A percentile compares a stretch with the other conserved stretches of the same genome.
Conservation (phyloP, 108 stramenopile genomes). For the Parietichytrium sp. region DNA sequence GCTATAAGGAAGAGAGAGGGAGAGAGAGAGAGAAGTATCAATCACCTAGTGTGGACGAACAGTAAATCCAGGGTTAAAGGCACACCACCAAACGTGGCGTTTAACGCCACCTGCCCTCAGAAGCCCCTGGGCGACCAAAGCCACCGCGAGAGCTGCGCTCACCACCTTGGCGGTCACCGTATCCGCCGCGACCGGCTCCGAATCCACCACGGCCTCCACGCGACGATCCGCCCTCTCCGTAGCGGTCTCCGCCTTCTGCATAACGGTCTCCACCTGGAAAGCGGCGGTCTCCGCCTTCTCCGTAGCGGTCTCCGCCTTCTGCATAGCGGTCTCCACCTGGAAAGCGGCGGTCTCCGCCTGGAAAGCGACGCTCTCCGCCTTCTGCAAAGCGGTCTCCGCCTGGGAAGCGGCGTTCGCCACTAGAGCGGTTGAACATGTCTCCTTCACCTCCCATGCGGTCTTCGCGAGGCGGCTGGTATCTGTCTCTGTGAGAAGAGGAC, state of each 20-base stretch:
- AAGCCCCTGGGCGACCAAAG: background rate
- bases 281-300: background rate
- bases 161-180: background rate
- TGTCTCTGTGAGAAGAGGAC: too few relatives aligned
- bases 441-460: too few relatives aligned
- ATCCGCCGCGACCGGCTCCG: background rate
- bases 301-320: background rate
- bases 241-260: too few relatives aligned
- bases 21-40: too few relatives aligned
- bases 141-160: background rate
- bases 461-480: too few relatives aligned
- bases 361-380: background rate
- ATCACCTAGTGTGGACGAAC: too few relatives aligned
- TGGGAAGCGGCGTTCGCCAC: background rate
- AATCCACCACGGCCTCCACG: background rate
- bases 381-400: slow-evolving; percentile 7
- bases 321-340: background rate
- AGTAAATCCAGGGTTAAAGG: too few relatives aligned
- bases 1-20: too few relatives aligned
- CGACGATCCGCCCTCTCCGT: background rate
- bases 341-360: background rate
- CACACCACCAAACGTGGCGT: too few relatives aligned
- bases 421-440: background rate
- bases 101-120: too few relatives aligned
- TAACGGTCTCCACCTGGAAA: background rate